These are phyloP conservation scores for Gypsophila paniculata DNA, from an alignment of 179 eudicot genomes.

Conservation along the genomic window DNA sequence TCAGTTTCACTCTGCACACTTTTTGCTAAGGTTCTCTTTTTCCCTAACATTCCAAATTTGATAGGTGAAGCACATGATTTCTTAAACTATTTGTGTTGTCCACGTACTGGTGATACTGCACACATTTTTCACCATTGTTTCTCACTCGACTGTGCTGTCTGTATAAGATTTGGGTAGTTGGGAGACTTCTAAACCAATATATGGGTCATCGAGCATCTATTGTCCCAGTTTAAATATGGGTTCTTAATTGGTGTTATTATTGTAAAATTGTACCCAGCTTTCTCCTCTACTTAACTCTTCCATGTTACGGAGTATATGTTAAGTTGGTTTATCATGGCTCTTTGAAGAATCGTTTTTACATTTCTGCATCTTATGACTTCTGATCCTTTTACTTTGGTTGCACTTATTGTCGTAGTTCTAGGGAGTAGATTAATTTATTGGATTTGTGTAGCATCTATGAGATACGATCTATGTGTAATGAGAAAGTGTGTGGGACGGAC, in stretches of 20 bases:
- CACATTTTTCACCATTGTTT: no score
- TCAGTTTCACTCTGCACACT: background rate
- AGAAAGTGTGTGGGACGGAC: conserved; percentile 2
- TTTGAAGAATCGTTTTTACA: background rate
- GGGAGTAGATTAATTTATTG: background rate
- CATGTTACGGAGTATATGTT: background rate
- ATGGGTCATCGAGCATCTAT: no score
- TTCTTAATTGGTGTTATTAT: background rate
- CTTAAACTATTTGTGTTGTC: background rate
- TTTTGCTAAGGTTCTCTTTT: background rate
- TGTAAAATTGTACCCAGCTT: background rate
- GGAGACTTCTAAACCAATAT: background rate
- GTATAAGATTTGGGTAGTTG: background rate
- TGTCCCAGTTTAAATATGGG: background rate
- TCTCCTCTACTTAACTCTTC: background rate
- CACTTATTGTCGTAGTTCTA: background rate
- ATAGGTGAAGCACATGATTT: no score
- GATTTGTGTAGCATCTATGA: conserved; percentile 5
- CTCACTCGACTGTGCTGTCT: no score
- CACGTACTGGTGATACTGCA: background rate
- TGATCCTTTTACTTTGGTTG: conserved; percentile 7
- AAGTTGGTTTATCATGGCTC: background rate
- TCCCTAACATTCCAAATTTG: background rate
- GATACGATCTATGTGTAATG: background rate
- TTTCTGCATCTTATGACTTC: background rate